These are phyloP conservation scores for Alternaria postmessia DNA, from an alignment of 2,329 filamentous ascomycete species.

Conservation along the genomic window DNA sequence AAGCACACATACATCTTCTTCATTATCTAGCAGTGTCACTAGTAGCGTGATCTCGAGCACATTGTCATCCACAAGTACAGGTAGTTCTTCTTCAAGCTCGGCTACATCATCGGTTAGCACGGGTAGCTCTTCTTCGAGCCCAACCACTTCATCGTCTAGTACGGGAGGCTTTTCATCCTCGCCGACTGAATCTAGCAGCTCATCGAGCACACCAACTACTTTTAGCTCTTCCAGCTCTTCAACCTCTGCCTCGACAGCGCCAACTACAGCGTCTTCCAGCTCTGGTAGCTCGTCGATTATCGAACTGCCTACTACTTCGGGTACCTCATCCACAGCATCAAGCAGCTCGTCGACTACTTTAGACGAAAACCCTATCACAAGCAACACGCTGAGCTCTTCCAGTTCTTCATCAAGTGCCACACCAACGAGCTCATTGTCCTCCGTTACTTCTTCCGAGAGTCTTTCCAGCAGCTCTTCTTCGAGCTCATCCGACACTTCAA, in stretches of 20 bases:
- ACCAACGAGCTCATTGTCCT: neutral
- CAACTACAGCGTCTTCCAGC: neutral
- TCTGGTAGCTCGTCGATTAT: neutral
- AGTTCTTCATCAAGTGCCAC: neutral
- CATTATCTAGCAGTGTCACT: constrained; percentile 2
- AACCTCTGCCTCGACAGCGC: neutral
- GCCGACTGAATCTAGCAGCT: neutral
- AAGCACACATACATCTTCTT: neutral
- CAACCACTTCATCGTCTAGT: neutral
- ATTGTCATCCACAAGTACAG: neutral
- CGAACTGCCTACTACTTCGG: neutral
- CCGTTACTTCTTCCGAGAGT: neutral
- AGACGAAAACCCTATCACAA: neutral
- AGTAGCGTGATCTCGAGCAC: neutral
- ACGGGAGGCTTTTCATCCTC: neutral
- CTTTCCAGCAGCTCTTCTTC: neutral
- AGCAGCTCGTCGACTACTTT: neutral
- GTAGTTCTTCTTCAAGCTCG: neutral
- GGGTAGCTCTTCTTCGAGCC: constrained; percentile 2
- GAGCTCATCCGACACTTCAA: neutral
- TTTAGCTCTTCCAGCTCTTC: neutral
- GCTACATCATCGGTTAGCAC: constrained; percentile 1
- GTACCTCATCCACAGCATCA: neutral
- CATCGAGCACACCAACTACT: neutral
- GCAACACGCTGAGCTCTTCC: neutral